Evolutionary conservation across 345 rosid species (phyloP).

Genomic region (Lenwebbia sp.): DNA sequence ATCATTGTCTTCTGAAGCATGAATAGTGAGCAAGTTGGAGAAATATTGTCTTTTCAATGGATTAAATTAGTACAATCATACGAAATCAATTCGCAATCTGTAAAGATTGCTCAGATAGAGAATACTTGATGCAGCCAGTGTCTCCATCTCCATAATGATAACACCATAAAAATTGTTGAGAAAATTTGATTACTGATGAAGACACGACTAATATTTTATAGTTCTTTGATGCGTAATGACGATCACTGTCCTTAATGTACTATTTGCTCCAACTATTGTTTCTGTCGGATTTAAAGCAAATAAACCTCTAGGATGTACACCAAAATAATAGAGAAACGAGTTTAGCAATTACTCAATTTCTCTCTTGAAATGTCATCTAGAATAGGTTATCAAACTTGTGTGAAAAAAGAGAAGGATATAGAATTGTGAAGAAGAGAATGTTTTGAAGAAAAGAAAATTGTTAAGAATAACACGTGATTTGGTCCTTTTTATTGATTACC

Average conservation of each 20-base stretch:
- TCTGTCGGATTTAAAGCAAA: neutral
- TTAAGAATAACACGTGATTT: neutral
- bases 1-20: no score
- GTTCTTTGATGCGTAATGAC: neutral
- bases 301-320: neutral
- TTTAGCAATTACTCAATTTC: neutral
- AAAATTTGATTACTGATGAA: neutral
- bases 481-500: neutral
- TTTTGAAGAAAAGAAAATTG: neutral
- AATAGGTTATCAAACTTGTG: neutral
- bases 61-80: neutral
- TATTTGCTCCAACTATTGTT: neutral
- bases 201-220: neutral
- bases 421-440: neutral
- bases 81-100: no score
- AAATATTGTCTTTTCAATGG: no score
- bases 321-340: neutral
- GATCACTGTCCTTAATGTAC: neutral
- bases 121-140: neutral
- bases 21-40: no score
- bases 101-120: neutral
- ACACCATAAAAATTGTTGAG: neutral
- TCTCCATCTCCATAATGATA: neutral
- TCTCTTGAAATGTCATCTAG: neutral
- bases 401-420: neutral